Evolutionary conservation across 2,329 filamentous ascomycete genomes (phyloP), one percentile per base, ranked within the genome.

Genomic region (Pyrenophora seminiperda): DNA sequence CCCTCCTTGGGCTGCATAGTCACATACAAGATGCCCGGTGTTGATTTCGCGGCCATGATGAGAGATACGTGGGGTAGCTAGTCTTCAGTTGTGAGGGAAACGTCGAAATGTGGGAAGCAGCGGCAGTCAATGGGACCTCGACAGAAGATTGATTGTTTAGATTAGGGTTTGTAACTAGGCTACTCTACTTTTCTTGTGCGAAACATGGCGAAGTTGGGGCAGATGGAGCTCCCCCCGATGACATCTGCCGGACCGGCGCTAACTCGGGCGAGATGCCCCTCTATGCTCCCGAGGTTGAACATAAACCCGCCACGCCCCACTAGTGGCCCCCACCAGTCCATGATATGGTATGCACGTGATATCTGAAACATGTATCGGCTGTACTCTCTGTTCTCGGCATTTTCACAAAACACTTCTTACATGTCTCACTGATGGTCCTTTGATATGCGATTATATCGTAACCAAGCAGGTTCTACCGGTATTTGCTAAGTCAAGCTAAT

Each of bases 1-100:
- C 81, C 81, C 49, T 83, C 78, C 71, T 83, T 81, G 63, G 90
- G 90, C 74, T 92, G 86, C 87, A 95, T 95, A 13, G 89, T 91
- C 61, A 96, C 91, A 71, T 87, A 91, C 67, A 96, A 85, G 65
- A 91, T 84, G 52, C 90, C 90, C 7, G 65, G 61, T 82, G 82
- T 46, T 73, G 77, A 56, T 58, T 62, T 62, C 43, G 70, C 65
- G 44, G 76, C 69, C 76, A 79, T 80, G 40, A 4, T 64, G 54
- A 27, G 11, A 31, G 37, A 14, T 24, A 14, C 36, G 36, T 40
- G 34, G 39, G 43, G 39, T 44, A 51, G 19, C 7, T 42, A 27
- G 27, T 6, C 27, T 45, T 32, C n/a, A 40, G n/a, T 22, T 37
- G 30, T 44, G 5, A 27, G 32, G 24, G 10, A 11, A 11, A 27